Conservation (phyloP, 2,329 filamentous ascomycete genomes). For the Lachnellula arida region DNA sequence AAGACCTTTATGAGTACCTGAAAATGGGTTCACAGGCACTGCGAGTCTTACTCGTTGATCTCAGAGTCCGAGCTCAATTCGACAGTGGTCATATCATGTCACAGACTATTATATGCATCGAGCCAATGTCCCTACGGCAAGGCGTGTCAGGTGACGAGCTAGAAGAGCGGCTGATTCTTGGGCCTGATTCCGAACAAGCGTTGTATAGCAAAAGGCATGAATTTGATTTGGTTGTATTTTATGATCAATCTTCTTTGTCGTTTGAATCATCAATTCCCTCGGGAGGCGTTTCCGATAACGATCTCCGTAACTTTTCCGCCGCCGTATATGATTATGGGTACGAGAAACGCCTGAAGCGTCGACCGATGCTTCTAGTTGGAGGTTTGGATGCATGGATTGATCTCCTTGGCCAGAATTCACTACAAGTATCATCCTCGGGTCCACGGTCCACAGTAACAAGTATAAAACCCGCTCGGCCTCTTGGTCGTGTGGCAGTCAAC, state of each 20-base stretch:
- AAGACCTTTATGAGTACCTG: constrained; percentile 68
- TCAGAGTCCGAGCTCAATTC: constrained; percentile 73
- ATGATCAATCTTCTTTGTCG: constrained; percentile 62
- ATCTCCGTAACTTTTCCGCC: constrained; percentile 69
- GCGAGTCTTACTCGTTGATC: constrained; percentile 77
- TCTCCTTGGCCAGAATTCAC: constrained; percentile 56
- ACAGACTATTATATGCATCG: constrained; percentile 81
- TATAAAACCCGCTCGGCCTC: constrained; percentile 39
- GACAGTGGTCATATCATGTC: constrained; percentile 87
- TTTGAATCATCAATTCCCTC: constrained; percentile 35
- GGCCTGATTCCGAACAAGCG: constrained; percentile 67
- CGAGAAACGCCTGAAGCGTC: constrained; percentile 65
- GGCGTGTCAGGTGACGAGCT: constrained; percentile 60
- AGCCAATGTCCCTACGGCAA: constrained; percentile 70
- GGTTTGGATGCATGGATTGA: constrained; percentile 85
- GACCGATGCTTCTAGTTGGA: constrained; percentile 74
- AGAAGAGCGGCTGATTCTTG: constrained; percentile 64
- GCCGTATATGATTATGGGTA: constrained; percentile 82
- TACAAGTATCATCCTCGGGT: constrained; percentile 51
- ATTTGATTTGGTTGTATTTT: constrained; percentile 86
- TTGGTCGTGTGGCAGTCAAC: constrained; percentile 48
- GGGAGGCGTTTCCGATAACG: constrained; percentile 42
- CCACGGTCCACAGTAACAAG: constrained; percentile 29
- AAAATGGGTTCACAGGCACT: constrained; percentile 46
- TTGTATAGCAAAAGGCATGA: constrained; percentile 68